Evolutionary conservation across 2,329 filamentous ascomycete species (phyloP).

Genomic region (Macrophomina phaseolina): DNA sequence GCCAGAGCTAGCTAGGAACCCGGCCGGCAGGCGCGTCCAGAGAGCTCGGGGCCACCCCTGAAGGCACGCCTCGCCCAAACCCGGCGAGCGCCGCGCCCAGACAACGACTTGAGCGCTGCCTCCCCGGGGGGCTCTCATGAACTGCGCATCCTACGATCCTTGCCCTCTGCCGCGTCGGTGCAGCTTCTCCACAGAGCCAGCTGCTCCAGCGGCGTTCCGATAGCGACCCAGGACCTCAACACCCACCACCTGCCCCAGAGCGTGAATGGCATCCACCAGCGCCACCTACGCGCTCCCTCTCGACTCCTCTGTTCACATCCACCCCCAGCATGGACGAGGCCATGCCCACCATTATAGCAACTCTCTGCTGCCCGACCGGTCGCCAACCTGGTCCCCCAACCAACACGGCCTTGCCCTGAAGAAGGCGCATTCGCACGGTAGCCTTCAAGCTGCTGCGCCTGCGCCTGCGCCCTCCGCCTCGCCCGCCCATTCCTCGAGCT

Average conservation of each 20-base stretch:
- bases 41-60: constrained; percentile 20
- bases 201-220: constrained; percentile 14
- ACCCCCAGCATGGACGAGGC: constrained; percentile 46
- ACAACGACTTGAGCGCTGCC: constrained; percentile 5
- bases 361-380: constrained; percentile 36
- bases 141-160: constrained; percentile 18
- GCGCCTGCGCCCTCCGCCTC: constrained; percentile 3
- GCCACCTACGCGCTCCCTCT: constrained; percentile 21
- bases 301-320: constrained; percentile 24
- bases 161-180: constrained; percentile 20
- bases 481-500: background rate
- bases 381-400: constrained; percentile 32
- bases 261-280: constrained; percentile 24
- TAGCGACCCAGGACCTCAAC: constrained; percentile 13
- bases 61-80: constrained; percentile 6
- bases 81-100: constrained; percentile 5
- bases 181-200: constrained; percentile 26
- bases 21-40: background rate
- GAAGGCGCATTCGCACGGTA: constrained; percentile 31
- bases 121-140: constrained; percentile 3
- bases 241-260: background rate
- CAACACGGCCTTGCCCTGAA: constrained; percentile 34
- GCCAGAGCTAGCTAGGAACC: background rate
- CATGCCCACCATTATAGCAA: constrained; percentile 45
- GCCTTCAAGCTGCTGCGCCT: constrained; percentile 32